Evolutionary conservation across 1,284 basidiomycete genomes (phyloP), one percentile per base, ranked within the genome.

Genomic region (Lentinula novae-zelandiae): DNA sequence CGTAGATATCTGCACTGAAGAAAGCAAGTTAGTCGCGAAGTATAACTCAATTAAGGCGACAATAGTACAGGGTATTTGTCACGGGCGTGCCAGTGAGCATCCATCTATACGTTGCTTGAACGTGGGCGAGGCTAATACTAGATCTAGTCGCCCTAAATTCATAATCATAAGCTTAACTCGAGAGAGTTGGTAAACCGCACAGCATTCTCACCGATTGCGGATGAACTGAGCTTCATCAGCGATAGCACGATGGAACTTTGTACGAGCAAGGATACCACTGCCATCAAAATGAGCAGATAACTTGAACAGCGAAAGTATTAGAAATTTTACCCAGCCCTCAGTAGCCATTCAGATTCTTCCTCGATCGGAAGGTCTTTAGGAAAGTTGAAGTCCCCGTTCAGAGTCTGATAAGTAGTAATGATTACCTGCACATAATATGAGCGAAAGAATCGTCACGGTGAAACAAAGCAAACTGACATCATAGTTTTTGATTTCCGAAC

Each of bases 191-290:
- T 42, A 61, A 38, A n/a, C 39, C 12, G 48, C 27, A 8, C 27
- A 33, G 31, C 46, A 34, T n/a, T 60, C 65, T 15, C 61, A 80
- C 79, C 86, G 77, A 66, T 87, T 89, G 31, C 87, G 78, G 63
- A 89, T 86, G 67, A 85, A 86, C 66, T 90, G 87, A 0, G 87
- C 86, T 69, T 90, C 87, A 63, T 90, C 87, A 2, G 85, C 79
- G 61, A 90, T 75, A 10, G 84, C 81, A 6, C 87, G 80, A 67
- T 80, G 85, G 74, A 86, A 90, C 51, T 78, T 78, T 48, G 78
- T 78, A 38, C 76, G 75, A 2, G 85, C 80, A 7, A 89, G 72
- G 5, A 82, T 68, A 6, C 87, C 86, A 5, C 85, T 85, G 54
- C 13, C 5, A 27, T 53, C 39, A 39, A 15, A 27, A 7, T 44